Evolutionary conservation across 2,329 filamentous ascomycete genomes (phyloP).

Genomic region (Pseudonectria foliicola): DNA sequence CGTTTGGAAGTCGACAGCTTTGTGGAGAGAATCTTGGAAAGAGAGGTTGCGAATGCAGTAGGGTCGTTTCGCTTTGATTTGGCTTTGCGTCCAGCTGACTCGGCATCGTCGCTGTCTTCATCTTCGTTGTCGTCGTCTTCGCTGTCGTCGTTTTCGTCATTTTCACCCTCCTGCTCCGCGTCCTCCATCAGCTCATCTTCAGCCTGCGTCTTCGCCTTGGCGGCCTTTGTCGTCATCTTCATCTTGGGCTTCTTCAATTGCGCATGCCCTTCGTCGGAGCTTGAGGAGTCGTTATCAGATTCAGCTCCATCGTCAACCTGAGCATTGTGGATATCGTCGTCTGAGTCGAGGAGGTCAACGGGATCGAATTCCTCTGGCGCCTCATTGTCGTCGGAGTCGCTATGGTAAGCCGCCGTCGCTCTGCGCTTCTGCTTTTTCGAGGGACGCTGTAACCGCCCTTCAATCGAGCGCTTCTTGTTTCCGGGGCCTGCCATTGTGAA

Average conservation of each 20-base stretch:
- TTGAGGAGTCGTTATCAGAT: constrained; percentile 30
- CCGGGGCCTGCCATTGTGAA: constrained; percentile 26
- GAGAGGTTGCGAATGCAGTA: constrained; percentile 80
- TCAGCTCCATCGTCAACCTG: constrained; percentile 41
- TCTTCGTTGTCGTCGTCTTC: constrained; percentile 35
- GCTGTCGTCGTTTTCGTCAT: constrained; percentile 30
- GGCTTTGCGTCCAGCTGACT: constrained; percentile 28
- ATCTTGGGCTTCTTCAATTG: constrained; percentile 23
- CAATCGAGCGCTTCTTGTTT: constrained; percentile 27
- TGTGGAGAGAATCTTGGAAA: constrained; percentile 85
- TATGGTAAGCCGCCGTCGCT: constrained; percentile 42
- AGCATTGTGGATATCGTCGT: constrained; percentile 50
- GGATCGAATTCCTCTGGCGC: constrained; percentile 37
- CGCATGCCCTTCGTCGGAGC: constrained; percentile 29
- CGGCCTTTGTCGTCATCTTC: constrained; percentile 21
- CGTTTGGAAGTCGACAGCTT: constrained; percentile 79
- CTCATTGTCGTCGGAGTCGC: constrained; percentile 41
- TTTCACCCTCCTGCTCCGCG: constrained; percentile 17
- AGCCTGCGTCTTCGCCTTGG: constrained; percentile 14
- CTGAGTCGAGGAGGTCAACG: constrained; percentile 49
- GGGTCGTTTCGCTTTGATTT: constrained; percentile 90
- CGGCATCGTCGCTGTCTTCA: constrained; percentile 27
- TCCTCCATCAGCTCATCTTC: constrained; percentile 17
- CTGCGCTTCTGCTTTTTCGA: constrained; percentile 47
- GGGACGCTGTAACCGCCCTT: constrained; percentile 31